Conservation (phyloP, 192 early-diverging fungal genomes). For the Endogone sp. region DNA sequence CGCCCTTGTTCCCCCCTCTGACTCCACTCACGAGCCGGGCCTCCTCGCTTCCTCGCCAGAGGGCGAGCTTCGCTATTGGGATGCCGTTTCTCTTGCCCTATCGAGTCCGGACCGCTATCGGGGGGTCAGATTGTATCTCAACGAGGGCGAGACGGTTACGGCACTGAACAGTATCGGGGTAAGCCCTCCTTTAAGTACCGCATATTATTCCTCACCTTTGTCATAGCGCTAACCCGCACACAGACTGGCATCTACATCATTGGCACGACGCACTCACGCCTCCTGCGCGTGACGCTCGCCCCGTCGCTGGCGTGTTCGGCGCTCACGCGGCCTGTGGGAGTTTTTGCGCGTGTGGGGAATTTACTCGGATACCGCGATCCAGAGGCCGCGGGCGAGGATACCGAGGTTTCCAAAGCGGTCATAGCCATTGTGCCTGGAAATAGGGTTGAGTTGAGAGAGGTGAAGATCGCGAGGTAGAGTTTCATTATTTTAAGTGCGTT, state of each 20-base stretch:
- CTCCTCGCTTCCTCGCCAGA: conserved; percentile 12
- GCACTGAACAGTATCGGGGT: background rate
- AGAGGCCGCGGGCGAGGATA: background rate
- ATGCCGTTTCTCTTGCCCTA: conserved; percentile 2
- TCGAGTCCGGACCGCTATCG: background rate
- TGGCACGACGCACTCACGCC: background rate
- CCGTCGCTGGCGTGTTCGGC: background rate
- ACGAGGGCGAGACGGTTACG: conserved; percentile 4
- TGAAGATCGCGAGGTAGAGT: background rate
- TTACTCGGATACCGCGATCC: background rate
- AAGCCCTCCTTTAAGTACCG: too few relatives aligned
- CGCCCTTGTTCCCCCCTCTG: conserved; percentile 7
- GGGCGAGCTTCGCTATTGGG: conserved; percentile 21
- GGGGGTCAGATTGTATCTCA: conserved; percentile 7
- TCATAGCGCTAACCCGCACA: background rate
- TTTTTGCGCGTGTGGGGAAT: background rate
- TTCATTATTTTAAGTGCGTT: background rate
- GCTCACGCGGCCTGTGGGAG: background rate
- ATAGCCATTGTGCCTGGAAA: background rate
- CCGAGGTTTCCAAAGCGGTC: background rate
- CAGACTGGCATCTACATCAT: background rate
- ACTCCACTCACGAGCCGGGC: background rate
- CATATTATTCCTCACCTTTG: too few relatives aligned
- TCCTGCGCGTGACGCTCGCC: background rate
- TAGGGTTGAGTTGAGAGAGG: background rate